phyloP scores from a whole-genome alignment of 108 stramenopile genomes.

The Seminavis robusta region DNA sequence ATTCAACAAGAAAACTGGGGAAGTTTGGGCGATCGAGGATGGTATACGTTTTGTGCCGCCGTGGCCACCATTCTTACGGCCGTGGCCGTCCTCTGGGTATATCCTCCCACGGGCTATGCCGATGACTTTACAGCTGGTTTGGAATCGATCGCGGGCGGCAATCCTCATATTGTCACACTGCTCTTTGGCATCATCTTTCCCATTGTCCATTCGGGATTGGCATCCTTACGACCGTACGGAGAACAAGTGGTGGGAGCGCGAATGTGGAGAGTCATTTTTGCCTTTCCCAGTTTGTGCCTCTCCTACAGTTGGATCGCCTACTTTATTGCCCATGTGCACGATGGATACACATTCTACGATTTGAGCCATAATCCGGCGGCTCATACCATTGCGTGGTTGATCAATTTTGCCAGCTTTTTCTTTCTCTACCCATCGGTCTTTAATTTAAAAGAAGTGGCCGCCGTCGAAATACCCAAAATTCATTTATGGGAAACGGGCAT shows the following conservation, averaged over 20 bases:
- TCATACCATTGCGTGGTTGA: constrained; percentile 58
- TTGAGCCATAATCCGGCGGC: constrained; percentile 46
- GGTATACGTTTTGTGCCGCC: constrained; percentile 75
- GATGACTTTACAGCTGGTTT: constrained; percentile 76
- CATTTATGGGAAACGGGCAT: constrained; percentile 95
- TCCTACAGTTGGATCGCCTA: constrained; percentile 91
- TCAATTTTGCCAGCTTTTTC: constrained; percentile 83
- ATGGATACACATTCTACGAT: constrained; percentile 89
- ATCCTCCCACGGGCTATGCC: constrained; percentile 55
- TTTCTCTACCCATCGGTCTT: constrained; percentile 95
- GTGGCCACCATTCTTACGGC: constrained; percentile 67
- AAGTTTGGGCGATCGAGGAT: constrained; percentile 50
- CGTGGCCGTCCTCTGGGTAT: constrained; percentile 71
- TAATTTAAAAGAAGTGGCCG: constrained; percentile 93
- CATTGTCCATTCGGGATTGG: constrained; percentile 91
- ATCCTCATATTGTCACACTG: constrained; percentile 46
- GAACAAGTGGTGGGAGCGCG: constrained; percentile 90
- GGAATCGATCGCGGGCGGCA: constrained; percentile 31
- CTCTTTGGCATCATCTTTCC: constrained; percentile 85
- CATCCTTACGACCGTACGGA: constrained; percentile 85
- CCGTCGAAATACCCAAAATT: constrained; percentile 76
- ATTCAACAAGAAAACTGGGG: constrained; percentile 60
- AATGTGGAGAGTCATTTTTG: constrained; percentile 92
- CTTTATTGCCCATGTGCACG: constrained; percentile 93
- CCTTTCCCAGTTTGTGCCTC: constrained; percentile 82